A percentile compares a stretch with the other conserved stretches of the same genome.
phyloP scores from a whole-genome alignment of 176 grass and related monocot genomes.

The Aegilops bicornis region DNA sequence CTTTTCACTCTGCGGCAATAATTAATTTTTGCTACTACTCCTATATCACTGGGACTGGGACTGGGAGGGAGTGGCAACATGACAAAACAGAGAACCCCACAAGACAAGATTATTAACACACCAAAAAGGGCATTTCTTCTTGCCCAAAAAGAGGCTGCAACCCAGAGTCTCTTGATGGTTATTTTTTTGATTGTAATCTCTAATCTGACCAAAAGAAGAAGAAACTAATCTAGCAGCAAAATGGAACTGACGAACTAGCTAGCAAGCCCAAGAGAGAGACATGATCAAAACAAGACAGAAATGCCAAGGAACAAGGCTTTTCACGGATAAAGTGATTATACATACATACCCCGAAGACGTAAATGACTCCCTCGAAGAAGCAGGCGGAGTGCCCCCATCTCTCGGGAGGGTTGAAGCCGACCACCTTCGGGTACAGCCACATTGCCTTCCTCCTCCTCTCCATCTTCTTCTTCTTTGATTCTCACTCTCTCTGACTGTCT shows the following conservation, averaged over 20 bases:
- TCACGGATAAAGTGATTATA: neutral
- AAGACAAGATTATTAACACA: conserved; percentile 30
- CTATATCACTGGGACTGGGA: neutral
- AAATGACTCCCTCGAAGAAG: conserved; percentile 76
- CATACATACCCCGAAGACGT: conserved; percentile 81
- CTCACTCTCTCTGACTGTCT: too few species aligned
- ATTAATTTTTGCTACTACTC: neutral
- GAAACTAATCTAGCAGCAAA: neutral
- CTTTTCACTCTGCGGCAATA: neutral
- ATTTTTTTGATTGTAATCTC: neutral
- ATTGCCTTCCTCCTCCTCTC: conserved; percentile 82
- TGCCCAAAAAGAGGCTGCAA: neutral
- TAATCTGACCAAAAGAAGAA: neutral
- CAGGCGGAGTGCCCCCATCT: conserved; percentile 98
- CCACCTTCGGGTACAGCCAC: conserved; percentile 94
- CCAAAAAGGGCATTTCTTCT: conserved; percentile 27
- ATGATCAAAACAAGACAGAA: neutral
- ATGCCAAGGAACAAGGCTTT: neutral
- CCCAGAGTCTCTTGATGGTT: neutral
- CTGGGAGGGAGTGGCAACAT: neutral
- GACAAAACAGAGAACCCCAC: conserved; percentile 21
- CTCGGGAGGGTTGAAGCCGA: conserved; percentile 86
- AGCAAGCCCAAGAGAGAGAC: neutral
- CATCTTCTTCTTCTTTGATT: neutral
- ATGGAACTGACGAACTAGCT: neutral